phyloP scores from a whole-genome alignment of 2,329 filamentous ascomycete genomes.

The Chalaropsis thielavioides region DNA sequence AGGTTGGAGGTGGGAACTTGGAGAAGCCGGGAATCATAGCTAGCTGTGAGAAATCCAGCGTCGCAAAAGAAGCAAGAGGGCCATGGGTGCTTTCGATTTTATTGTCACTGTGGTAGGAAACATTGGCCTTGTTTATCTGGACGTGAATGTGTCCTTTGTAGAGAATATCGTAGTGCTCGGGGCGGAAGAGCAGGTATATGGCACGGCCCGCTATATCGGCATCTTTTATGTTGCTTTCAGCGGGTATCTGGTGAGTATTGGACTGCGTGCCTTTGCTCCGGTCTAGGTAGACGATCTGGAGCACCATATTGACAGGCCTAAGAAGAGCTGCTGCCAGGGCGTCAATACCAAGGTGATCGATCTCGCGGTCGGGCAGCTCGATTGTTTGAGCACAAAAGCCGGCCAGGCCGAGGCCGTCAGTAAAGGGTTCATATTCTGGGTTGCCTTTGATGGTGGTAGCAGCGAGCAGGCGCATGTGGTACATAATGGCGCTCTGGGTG shows the following conservation, averaged over 20 bases:
- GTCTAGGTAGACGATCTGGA: constrained; percentile 87
- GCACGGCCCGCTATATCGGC: constrained; percentile 33
- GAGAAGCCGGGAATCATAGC: constrained; percentile 35
- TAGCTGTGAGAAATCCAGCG: constrained; percentile 31
- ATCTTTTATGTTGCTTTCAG: constrained; percentile 35
- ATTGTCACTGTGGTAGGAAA: constrained; percentile 34
- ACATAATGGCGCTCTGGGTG: constrained; percentile 62
- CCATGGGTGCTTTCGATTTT: constrained; percentile 29
- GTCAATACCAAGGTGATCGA: constrained; percentile 76
- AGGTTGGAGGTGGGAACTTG: constrained; percentile 21
- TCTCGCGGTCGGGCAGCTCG: constrained; percentile 64
- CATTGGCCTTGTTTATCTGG: constrained; percentile 38
- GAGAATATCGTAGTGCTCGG: constrained; percentile 84
- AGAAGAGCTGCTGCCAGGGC: constrained; percentile 67
- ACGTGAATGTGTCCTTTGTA: constrained; percentile 42
- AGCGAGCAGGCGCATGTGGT: constrained; percentile 69
- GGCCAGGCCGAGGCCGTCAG: constrained; percentile 46
- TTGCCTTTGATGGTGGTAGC: constrained; percentile 72
- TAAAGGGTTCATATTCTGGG: constrained; percentile 56
- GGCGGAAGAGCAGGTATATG: constrained; percentile 50
- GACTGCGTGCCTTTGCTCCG: constrained; percentile 64
- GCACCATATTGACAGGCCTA: constrained; percentile 59
- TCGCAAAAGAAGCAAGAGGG: constrained; percentile 29
- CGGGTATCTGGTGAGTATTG: constrained; percentile 53
- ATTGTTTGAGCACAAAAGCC: constrained; percentile 57